Evolutionary conservation across 106 monocot species (phyloP), one percentile per base, ranked within the genome.

Genomic region (Acorus calamus): DNA sequence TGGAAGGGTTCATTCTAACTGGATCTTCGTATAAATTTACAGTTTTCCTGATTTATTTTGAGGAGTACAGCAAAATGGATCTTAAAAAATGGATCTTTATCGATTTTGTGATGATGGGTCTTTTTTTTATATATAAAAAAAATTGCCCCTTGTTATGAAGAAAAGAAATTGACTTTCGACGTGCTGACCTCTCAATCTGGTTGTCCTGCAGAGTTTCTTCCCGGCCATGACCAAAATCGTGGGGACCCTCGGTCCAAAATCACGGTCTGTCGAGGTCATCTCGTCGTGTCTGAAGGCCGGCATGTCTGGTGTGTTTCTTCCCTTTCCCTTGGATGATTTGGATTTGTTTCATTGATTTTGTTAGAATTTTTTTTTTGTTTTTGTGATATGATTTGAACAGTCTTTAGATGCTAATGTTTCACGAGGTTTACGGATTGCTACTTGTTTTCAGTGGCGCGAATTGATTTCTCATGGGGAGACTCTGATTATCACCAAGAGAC

Each of bases 191-290:
- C 45, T 46, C 5, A 52, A 59, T 52, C 5, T 9, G 57, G 13
- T n/a, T 60, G 4, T 57, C 8, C 9, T 11, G 46, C 83, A 98
- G 96, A 91, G 67, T 56, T 99, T 99, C 70, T 99, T 92, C 77
- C 98, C 98, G 3, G 92, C 98, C 10, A 99, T 92, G 98, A 88
- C 98, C 11, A 92, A 92, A 74, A 92, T 99, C 63, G 92, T 99
- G 28, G 98, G 98, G 9, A 99, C 92, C 42, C 92, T 99, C 13
- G 98, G 98, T 8, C 92, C 92, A 2, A 92, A 99, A 50, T 99
- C 98, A 3, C 80, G 92, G 11, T 72, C 83, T 7, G 86, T 86
- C 2, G 92, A 92, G 14, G 82, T 83, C 52, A 92, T 99, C 57
- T 99, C 98, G 12, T 52, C 88, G 11, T 99, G 98, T 73, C 92